Percentiles rank a stretch among this genome's conserved stretches.
Conservation (phyloP, 139 green algal species). For the Eudorina sp. region DNA sequence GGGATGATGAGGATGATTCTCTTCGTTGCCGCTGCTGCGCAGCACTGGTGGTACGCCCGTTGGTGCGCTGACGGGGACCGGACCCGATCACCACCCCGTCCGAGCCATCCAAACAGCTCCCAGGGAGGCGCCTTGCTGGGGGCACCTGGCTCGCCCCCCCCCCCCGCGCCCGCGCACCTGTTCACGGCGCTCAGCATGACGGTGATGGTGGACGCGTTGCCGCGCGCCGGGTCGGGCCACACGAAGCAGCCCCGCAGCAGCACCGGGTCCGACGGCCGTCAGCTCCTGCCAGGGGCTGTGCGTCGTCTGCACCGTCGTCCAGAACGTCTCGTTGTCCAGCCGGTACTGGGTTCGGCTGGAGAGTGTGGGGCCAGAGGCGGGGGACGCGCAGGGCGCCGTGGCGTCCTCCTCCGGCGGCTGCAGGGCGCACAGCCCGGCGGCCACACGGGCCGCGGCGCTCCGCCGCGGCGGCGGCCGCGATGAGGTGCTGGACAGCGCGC, state of each 20-base stretch:
- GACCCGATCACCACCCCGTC: too few relatives aligned
- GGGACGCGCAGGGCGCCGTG: neutral
- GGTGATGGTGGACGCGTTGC: conserved; percentile 28
- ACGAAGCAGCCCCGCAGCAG: conserved; percentile 49
- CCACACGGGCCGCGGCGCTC: conserved; percentile 46
- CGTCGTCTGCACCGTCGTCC: neutral
- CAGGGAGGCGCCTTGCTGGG: too few relatives aligned
- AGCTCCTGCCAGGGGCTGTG: conserved; percentile 61
- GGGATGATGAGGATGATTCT: too few relatives aligned
- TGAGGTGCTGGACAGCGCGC: conserved; percentile 50
- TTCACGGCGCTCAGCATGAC: conserved; percentile 56
- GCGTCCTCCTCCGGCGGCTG: neutral
- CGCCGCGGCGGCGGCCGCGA: conserved; percentile 7
- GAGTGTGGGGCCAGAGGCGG: neutral
- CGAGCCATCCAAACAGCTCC: too few relatives aligned
- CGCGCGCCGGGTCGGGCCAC: neutral
- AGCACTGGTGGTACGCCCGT: too few relatives aligned
- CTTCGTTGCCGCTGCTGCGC: too few relatives aligned
- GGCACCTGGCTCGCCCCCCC: too few relatives aligned
- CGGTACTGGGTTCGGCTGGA: neutral
- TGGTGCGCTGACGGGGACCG: too few relatives aligned
- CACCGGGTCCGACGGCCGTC: conserved; percentile 64
- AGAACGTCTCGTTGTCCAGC: conserved; percentile 44
- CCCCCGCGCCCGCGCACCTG: conserved; percentile 10
- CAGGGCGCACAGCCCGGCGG: conserved; percentile 2